phyloP scores from a whole-genome alignment of 495 filamentous ascomycete species.

The Glonium stellatum region DNA sequence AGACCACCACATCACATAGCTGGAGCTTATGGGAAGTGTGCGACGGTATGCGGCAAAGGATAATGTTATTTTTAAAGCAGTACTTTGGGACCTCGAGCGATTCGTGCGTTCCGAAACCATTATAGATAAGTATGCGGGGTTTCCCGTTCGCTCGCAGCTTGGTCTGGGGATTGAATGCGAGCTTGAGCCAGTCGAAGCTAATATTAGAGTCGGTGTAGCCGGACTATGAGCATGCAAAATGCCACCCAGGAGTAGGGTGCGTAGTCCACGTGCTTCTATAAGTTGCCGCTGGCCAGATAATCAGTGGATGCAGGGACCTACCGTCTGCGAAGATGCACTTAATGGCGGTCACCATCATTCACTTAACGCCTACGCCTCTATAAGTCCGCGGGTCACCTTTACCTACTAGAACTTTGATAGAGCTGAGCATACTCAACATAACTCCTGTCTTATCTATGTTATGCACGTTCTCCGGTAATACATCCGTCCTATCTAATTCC shows the following conservation, averaged over 20 bases:
- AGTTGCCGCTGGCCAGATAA: background rate
- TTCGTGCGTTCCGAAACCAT: slow-evolving; percentile 5
- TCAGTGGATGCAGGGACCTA: background rate
- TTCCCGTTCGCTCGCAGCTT: background rate
- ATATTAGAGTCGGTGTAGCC: slow-evolving; percentile 35
- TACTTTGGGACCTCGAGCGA: slow-evolving; percentile 10
- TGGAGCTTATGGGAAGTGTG: slow-evolving; percentile 7
- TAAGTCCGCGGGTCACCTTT: background rate
- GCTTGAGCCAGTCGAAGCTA: slow-evolving; percentile 16
- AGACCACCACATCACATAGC: slow-evolving; percentile 1
- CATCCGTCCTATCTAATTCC: too few relatives aligned
- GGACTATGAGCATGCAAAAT: slow-evolving; percentile 30
- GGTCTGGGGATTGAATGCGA: slow-evolving; percentile 5
- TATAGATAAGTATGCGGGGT: slow-evolving; percentile 3
- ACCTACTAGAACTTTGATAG: background rate
- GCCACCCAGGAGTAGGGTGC: slow-evolving; percentile 20
- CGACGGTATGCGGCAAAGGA: slow-evolving; percentile 11
- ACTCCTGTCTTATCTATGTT: background rate
- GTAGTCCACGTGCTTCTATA: slow-evolving; percentile 6
- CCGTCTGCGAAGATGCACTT: background rate
- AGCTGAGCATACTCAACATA: slow-evolving; percentile 1
- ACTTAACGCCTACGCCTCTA: background rate
- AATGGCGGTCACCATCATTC: background rate
- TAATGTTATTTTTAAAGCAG: slow-evolving; percentile 9
- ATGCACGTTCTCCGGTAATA: background rate